Conservation (phyloP, 1,284 basidiomycete species). For the Xerocomus cyaneibrunnescens region DNA sequence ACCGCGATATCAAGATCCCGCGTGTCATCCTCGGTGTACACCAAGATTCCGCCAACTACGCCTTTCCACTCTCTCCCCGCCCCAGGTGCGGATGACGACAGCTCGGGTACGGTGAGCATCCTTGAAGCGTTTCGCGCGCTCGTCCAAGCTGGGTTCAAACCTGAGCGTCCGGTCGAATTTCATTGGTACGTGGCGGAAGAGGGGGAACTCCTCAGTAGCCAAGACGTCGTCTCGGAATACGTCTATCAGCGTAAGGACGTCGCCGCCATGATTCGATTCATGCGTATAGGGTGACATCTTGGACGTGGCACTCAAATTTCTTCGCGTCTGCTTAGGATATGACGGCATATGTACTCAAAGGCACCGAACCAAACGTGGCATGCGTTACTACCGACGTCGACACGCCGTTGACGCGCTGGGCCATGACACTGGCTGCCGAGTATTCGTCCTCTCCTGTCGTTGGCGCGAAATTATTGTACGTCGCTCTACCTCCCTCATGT, state of each 20-base stretch:
- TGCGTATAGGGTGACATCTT: constrained; percentile 35
- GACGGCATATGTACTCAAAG: constrained; percentile 92
- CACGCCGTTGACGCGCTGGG: constrained; percentile 12
- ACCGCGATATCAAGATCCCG: constrained; percentile 21
- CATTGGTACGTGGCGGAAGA: constrained; percentile 97
- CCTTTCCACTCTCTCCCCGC: constrained; percentile 18
- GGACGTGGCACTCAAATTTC: too few relatives aligned
- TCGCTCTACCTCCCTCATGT: too few relatives aligned
- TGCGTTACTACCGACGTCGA: constrained; percentile 57
- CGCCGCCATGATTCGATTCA: constrained; percentile 76
- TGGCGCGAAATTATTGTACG: constrained; percentile 13
- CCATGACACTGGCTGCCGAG: constrained; percentile 4
- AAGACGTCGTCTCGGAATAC: constrained; percentile 84
- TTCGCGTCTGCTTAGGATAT: constrained; percentile 78
- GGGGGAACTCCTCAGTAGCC: constrained; percentile 87
- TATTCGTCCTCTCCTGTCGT: constrained; percentile 10
- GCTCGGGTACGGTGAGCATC: constrained; percentile 90
- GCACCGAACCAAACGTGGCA: constrained; percentile 84
- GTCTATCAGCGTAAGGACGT: constrained; percentile 64
- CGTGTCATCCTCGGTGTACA: constrained; percentile 54
- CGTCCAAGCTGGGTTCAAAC: constrained; percentile 75
- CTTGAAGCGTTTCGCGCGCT: constrained; percentile 88
- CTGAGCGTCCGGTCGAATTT: constrained; percentile 83
- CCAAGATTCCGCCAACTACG: constrained; percentile 50
- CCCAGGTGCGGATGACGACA: constrained; percentile 83